Evolutionary conservation across 352 stramenopile species (phyloP), one percentile per base, ranked within the genome.

Genomic region (Phytopythium mirpurense): DNA sequence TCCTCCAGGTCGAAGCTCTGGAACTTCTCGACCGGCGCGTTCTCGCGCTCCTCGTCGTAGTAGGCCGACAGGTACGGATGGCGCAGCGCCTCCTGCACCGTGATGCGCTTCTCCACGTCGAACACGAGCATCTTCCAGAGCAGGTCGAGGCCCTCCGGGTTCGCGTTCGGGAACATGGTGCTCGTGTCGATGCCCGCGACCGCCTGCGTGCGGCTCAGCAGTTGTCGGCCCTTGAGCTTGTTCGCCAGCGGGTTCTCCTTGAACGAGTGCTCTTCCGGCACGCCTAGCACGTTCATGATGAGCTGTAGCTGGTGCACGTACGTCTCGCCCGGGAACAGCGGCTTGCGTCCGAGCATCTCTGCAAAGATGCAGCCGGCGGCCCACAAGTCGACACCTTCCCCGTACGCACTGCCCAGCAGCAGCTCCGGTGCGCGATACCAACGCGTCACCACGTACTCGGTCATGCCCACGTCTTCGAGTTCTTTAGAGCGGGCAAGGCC

Each of bases 41-140:
- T 81, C 43, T 92, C 80, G 9, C 70, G 73, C 57, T 89, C 79
- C 43, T 86, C 80, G 23, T 91, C 81, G 59, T 91, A 95, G 60
- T 92, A 95, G 44, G 78, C 79, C 0, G 86, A 74, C 44, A 99
- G 83, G 71, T 99, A 99, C 19, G 96, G 93, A 72, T 99, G 96
- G 19, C 83, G 80, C 34, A 99, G 68, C 45, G 97, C 96, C 56
- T 98, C 84, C 51, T 97, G 77, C 16, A 99, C 96, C 21, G 89
- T 97, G 48, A 98, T 97, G 42, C 97, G 89, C 68, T 97, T 93
- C 41, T 90, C 83, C 35, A 98, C 96, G 70, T 99, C 95, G 58
- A 95, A 95, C 23, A 93, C 74, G 23, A 95, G 65, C 74, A 95
- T 90, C 58, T 95, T 93, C 82, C 84, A 95, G 4, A 95, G 57